Evolutionary conservation across 306 rosid genomes (phyloP).

Genomic region (Delonix regia): DNA sequence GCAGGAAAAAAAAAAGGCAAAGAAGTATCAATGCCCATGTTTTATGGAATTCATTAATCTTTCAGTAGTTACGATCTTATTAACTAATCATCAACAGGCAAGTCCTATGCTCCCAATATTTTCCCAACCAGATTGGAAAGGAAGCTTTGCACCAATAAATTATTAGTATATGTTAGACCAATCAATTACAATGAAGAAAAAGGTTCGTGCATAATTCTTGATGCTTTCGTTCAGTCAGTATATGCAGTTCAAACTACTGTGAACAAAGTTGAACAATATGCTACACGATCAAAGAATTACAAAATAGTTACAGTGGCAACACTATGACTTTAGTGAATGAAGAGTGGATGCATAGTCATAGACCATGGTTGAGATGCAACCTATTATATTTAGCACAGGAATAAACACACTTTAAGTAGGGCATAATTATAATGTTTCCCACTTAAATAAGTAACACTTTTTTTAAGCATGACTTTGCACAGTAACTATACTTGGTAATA

Average conservation of each 20-base stretch:
- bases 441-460: constrained; percentile 43
- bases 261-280: background rate
- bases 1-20: background rate
- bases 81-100: too few relatives aligned
- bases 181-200: constrained; percentile 19
- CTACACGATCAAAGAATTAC: background rate
- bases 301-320: constrained; percentile 1
- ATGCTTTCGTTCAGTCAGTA: background rate
- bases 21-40: too few relatives aligned
- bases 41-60: too few relatives aligned
- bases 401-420: constrained; percentile 18
- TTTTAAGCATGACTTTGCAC: constrained; percentile 30
- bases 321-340: constrained; percentile 11
- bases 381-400: constrained; percentile 32
- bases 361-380: constrained; percentile 19
- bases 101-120: too few relatives aligned
- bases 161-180: background rate
- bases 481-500: background rate
- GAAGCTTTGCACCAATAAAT: background rate
- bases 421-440: constrained; percentile 47
- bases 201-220: background rate
- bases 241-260: background rate
- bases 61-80: too few relatives aligned
- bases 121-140: constrained; percentile 2
- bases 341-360: background rate